Conservation (phyloP, 176 grass and related monocot species). For the Ensete ventricosum region DNA sequence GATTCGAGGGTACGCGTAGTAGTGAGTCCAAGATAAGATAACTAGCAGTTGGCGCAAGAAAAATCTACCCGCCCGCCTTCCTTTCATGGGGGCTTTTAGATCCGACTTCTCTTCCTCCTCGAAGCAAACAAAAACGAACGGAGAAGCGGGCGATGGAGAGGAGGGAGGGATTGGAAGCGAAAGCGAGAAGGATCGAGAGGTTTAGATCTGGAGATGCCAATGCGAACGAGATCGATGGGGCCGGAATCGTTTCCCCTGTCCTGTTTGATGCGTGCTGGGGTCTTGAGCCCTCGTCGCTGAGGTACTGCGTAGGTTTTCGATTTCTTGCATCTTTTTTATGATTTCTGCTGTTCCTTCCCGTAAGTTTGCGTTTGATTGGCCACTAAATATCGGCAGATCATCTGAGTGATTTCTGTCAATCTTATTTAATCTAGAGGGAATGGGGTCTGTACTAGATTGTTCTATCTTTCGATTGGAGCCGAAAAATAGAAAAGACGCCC, state of each 20-base stretch:
- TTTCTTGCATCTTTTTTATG: not conserved
- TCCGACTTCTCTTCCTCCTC: not conserved
- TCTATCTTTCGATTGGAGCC: not conserved
- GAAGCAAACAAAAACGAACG: not conserved
- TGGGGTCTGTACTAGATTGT: not conserved
- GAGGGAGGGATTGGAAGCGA: not conserved
- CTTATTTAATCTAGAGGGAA: not conserved
- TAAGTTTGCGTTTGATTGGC: not conserved
- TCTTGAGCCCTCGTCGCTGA: not conserved
- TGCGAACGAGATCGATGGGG: not conserved
- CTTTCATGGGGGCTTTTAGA: not conserved
- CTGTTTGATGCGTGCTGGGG: not conserved
- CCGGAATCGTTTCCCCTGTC: not conserved
- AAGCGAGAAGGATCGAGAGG: not conserved
- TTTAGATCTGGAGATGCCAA: not conserved
- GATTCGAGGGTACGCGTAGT: too few relatives aligned
- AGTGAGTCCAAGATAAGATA: too few relatives aligned
- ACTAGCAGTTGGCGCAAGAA: too few relatives aligned
- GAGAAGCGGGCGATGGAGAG: not conserved
- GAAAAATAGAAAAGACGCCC: not conserved
- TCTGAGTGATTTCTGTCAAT: not conserved
- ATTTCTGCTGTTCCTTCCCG: not conserved
- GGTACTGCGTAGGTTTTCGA: not conserved
- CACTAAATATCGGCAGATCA: not conserved
- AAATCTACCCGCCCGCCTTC: too few relatives aligned